Evolutionary conservation across 441 rosid genomes (phyloP).

Genomic region (Lepidium campestre): DNA sequence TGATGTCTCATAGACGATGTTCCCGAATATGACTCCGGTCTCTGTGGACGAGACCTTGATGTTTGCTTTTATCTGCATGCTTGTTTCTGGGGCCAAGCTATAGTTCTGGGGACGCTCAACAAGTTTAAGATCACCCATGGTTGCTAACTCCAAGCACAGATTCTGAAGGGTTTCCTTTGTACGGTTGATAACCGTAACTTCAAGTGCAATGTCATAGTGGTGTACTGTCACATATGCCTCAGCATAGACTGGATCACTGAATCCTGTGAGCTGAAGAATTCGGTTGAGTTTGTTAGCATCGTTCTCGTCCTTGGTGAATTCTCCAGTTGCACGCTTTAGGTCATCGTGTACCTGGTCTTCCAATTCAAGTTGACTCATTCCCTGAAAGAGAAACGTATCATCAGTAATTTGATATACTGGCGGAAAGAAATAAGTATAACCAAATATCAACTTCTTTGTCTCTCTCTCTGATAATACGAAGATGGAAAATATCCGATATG

Average conservation of each 20-base stretch:
- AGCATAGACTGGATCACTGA: constrained; percentile 89
- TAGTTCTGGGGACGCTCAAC: constrained; percentile 92
- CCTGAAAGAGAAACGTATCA: constrained; percentile 38
- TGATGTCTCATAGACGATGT: constrained; percentile 81
- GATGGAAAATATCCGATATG: neutral
- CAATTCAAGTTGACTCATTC: constrained; percentile 93
- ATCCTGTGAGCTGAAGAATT: constrained; percentile 86
- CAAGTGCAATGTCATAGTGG: constrained; percentile 86
- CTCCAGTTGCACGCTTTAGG: constrained; percentile 89
- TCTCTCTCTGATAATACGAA: neutral
- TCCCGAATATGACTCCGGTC: constrained; percentile 86
- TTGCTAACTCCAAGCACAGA: constrained; percentile 80
- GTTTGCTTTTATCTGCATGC: constrained; percentile 87
- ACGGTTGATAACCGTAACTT: constrained; percentile 78
- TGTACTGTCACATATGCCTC: constrained; percentile 89
- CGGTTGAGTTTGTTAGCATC: constrained; percentile 88
- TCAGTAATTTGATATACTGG: neutral
- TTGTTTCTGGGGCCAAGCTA: constrained; percentile 76
- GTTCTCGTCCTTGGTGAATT: constrained; percentile 76
- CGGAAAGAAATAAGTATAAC: neutral
- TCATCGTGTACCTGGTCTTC: constrained; percentile 94
- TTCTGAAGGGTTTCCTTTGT: constrained; percentile 89
- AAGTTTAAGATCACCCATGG: constrained; percentile 90
- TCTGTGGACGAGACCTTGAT: constrained; percentile 93
- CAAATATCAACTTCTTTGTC: neutral